A percentile compares a stretch with the other conserved stretches of the same genome.
Evolutionary conservation across 805 yeast genomes (phyloP).

Genomic region (Ogataea nakhonphanomensis): DNA sequence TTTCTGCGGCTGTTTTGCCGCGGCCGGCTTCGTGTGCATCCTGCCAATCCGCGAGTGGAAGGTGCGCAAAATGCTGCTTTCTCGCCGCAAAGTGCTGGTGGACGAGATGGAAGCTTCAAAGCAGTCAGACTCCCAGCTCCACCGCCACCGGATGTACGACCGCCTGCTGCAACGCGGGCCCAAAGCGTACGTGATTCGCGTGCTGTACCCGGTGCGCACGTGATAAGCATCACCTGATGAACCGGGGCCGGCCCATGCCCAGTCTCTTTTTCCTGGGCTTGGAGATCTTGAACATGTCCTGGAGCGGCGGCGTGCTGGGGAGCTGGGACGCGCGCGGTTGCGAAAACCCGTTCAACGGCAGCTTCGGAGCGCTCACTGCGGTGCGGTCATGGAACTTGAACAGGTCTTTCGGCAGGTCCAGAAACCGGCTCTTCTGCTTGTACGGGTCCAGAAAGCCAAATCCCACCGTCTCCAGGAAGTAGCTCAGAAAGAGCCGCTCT

Average conservation of each 20-base stretch:
- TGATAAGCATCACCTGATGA: slow-evolving; percentile 11
- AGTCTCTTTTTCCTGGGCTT: slow-evolving; percentile 19
- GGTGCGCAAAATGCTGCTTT: slow-evolving; percentile 37
- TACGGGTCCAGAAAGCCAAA: slow-evolving; percentile 14
- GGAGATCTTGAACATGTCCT: slow-evolving; percentile 1
- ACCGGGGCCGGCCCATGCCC: slow-evolving; percentile 29
- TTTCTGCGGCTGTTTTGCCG: slow-evolving; percentile 53
- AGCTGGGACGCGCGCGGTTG: neutral
- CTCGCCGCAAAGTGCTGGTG: slow-evolving; percentile 11
- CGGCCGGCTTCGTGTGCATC: slow-evolving; percentile 39
- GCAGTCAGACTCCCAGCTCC: neutral
- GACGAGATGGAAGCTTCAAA: neutral
- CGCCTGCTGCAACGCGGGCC: slow-evolving; percentile 11
- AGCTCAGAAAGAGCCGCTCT: slow-evolving; percentile 26
- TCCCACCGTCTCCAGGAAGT: slow-evolving; percentile 17
- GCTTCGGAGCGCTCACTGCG: neutral
- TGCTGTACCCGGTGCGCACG: slow-evolving; percentile 24
- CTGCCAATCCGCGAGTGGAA: slow-evolving; percentile 50
- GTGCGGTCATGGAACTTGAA: neutral
- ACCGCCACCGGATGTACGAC: neutral
- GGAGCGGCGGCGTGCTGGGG: neutral
- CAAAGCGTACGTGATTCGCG: slow-evolving; percentile 18
- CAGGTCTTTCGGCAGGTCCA: slow-evolving; percentile 9
- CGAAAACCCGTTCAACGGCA: neutral
- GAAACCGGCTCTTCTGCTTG: slow-evolving; percentile 10